Percentiles rank a stretch among this genome's conserved stretches.
Conservation (phyloP, 768 basidiomycete genomes). For the Amanita polypyramis region DNA sequence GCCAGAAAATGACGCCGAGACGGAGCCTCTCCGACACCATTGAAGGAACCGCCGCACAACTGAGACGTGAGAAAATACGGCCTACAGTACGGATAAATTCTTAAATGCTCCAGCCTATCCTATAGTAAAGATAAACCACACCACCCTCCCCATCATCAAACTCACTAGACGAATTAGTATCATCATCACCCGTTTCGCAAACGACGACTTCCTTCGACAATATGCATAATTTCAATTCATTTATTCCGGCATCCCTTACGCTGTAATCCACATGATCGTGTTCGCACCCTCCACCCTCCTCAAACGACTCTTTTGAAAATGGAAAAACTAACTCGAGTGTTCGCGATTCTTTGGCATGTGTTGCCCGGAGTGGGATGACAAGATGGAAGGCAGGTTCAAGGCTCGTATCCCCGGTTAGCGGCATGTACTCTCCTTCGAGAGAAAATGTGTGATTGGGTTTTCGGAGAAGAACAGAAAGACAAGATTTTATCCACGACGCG, state of each 20-base stretch:
- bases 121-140: slow-evolving; percentile 63
- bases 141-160: background rate
- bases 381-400: slow-evolving; percentile 48
- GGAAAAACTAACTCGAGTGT: slow-evolving; percentile 49
- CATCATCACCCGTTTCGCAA: slow-evolving; percentile 37
- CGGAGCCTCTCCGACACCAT: too few relatives aligned
- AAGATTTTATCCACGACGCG: slow-evolving; percentile 57
- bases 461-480: slow-evolving; percentile 40
- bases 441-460: slow-evolving; percentile 12
- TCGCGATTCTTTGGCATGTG: slow-evolving; percentile 47
- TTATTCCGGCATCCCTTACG: background rate
- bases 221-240: slow-evolving; percentile 30
- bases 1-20: slow-evolving; percentile 32
- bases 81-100: too few relatives aligned
- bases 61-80: too few relatives aligned
- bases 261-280: background rate
- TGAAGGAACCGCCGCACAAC: too few relatives aligned
- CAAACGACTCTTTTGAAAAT: background rate
- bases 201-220: slow-evolving; percentile 41
- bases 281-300: background rate
- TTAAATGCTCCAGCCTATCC: slow-evolving; percentile 52
- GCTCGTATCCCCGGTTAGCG: background rate
- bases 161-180: slow-evolving; percentile 19
- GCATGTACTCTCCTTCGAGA: background rate
- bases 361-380: slow-evolving; percentile 64